These are phyloP conservation scores for Alternaria metachromatica DNA, from an alignment of 2,329 filamentous ascomycete species.

Conservation along the genomic window DNA sequence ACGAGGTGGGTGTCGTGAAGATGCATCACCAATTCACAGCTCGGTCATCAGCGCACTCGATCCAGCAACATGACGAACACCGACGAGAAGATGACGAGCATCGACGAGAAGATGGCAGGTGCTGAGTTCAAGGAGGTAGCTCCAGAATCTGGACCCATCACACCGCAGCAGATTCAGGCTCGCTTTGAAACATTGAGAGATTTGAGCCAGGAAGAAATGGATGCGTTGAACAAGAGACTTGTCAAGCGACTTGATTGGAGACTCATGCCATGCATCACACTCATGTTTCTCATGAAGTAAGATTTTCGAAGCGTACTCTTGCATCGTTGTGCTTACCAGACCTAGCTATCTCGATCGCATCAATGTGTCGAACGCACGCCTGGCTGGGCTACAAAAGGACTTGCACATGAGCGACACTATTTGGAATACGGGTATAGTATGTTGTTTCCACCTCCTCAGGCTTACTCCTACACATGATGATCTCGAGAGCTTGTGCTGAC, in stretches of 20 bases:
- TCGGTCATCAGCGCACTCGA: not conserved
- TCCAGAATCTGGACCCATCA: conserved; percentile 19
- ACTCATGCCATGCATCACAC: conserved; percentile 38
- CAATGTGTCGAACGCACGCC: conserved; percentile 49
- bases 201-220: conserved; percentile 34
- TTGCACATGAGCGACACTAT: conserved; percentile 36
- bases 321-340: conserved; percentile 1
- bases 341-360: conserved; percentile 49
- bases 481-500: not conserved
- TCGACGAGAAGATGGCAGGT: conserved; percentile 20
- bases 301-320: not conserved
- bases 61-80: conserved; percentile 17
- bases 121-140: conserved; percentile 26
- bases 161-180: conserved; percentile 36
- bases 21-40: not conserved
- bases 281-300: conserved; percentile 44
- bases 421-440: conserved; percentile 50
- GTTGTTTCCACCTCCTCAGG: not conserved
- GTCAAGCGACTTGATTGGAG: conserved; percentile 37
- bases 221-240: conserved; percentile 35
- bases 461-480: not conserved
- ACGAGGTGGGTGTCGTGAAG: not conserved
- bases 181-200: conserved; percentile 34
- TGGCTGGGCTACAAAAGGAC: conserved; percentile 49
- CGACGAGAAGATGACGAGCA: not conserved